phyloP scores from a whole-genome alignment of 306 rosid genomes.

The Vachellia pachyceras region DNA sequence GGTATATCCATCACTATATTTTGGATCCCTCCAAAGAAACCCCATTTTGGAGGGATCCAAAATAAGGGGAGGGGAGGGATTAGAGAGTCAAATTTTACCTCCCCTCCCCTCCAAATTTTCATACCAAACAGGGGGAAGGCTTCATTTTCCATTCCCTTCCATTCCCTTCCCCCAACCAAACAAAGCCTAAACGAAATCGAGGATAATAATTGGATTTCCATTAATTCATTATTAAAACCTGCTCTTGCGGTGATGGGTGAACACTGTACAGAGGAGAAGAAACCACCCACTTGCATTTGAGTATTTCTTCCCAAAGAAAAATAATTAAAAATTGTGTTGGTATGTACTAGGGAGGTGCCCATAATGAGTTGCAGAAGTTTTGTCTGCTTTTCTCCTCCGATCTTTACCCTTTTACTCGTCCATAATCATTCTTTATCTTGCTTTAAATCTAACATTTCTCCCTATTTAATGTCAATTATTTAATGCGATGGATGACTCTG shows the following conservation, averaged over 20 bases:
- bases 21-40: too few relatives aligned
- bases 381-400: slow-evolving; percentile 7
- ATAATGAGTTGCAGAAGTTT: slow-evolving; percentile 18
- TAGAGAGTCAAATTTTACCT: too few relatives aligned
- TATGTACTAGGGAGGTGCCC: slow-evolving; percentile 34
- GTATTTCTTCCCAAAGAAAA: slow-evolving; percentile 32
- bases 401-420: neutral
- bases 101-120: too few relatives aligned
- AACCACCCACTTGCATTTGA: slow-evolving; percentile 37
- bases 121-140: too few relatives aligned
- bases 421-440: neutral
- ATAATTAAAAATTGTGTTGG: slow-evolving; percentile 33
- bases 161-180: too few relatives aligned
- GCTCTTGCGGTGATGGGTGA: slow-evolving; percentile 23
- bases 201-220: slow-evolving; percentile 5
- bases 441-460: neutral
- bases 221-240: slow-evolving; percentile 23
- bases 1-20: too few relatives aligned
- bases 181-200: neutral
- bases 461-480: neutral
- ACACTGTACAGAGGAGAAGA: neutral
- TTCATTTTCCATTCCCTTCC: too few relatives aligned
- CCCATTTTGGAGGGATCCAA: too few relatives aligned
- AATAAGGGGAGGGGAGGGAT: too few relatives aligned
- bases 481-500: too few relatives aligned